These are phyloP conservation scores for Plasmodium vivax DNA, from an alignment of 169 alveolate genomes.

Conservation along the genomic window DNA sequence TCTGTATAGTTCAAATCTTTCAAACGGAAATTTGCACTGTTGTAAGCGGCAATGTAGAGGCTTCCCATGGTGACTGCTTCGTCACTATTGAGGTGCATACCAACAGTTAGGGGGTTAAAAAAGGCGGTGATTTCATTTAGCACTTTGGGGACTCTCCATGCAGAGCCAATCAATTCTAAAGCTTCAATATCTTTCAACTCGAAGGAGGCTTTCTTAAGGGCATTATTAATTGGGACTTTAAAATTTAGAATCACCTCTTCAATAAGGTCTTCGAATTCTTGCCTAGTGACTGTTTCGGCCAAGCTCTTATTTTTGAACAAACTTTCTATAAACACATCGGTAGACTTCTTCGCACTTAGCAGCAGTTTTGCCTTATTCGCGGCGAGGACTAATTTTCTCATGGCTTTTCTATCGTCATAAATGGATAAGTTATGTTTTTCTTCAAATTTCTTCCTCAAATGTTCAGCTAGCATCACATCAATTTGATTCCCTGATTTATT, in stretches of 20 bases:
- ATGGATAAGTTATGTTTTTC: slow-evolving; percentile 60
- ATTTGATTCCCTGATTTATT: slow-evolving; percentile 65
- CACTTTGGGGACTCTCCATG: slow-evolving; percentile 85
- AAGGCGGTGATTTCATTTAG: slow-evolving; percentile 76
- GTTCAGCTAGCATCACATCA: slow-evolving; percentile 61
- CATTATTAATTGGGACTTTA: slow-evolving; percentile 76
- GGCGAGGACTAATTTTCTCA: slow-evolving; percentile 70
- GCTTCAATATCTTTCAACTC: slow-evolving; percentile 81
- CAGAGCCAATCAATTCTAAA: slow-evolving; percentile 84
- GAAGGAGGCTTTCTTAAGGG: slow-evolving; percentile 77
- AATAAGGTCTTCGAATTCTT: slow-evolving; percentile 77
- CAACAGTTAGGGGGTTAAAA: slow-evolving; percentile 80
- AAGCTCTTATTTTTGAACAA: slow-evolving; percentile 68
- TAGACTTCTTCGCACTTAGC: slow-evolving; percentile 68
- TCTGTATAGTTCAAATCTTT: slow-evolving; percentile 76
- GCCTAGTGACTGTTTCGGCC: slow-evolving; percentile 72
- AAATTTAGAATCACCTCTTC: slow-evolving; percentile 70
- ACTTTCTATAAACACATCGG: slow-evolving; percentile 73
- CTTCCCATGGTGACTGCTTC: slow-evolving; percentile 86
- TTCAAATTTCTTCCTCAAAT: slow-evolving; percentile 71
- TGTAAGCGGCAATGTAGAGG: slow-evolving; percentile 83
- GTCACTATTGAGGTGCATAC: slow-evolving; percentile 86
- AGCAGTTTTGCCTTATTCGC: slow-evolving; percentile 70
- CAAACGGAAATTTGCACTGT: slow-evolving; percentile 80
- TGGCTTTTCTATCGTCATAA: slow-evolving; percentile 60